phyloP scores from a whole-genome alignment of 2,329 filamentous ascomycete genomes.

The Monosporascus sp. region DNA sequence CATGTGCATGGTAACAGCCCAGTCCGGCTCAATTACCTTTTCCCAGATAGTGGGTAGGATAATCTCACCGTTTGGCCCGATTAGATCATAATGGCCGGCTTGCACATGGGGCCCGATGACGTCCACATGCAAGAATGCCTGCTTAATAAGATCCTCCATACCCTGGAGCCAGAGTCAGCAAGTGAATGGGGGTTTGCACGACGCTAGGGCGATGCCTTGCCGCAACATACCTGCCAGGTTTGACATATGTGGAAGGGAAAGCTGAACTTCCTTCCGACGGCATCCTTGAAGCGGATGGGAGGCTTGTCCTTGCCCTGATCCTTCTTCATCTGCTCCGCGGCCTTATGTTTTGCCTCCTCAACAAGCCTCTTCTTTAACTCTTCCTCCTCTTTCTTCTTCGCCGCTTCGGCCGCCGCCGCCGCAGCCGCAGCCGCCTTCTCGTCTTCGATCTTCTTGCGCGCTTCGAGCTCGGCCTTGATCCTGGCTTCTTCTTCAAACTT shows the following conservation, averaged over 20 bases:
- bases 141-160: slow-evolving; percentile 81
- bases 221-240: slow-evolving; percentile 67
- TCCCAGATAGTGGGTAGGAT: slow-evolving; percentile 81
- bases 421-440: slow-evolving; percentile 33
- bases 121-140: slow-evolving; percentile 76
- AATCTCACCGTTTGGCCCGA: slow-evolving; percentile 74
- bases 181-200: slow-evolving; percentile 1
- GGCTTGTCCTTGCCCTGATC: slow-evolving; percentile 56
- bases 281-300: slow-evolving; percentile 86
- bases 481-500: slow-evolving; percentile 25
- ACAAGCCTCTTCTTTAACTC: slow-evolving; percentile 45
- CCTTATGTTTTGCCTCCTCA: slow-evolving; percentile 40
- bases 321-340: slow-evolving; percentile 37
- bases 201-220: background rate
- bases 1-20: slow-evolving; percentile 63
- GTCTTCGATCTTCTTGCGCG: slow-evolving; percentile 32
- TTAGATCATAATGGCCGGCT: slow-evolving; percentile 73
- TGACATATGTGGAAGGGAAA: slow-evolving; percentile 84
- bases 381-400: slow-evolving; percentile 51
- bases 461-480: slow-evolving; percentile 35
- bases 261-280: slow-evolving; percentile 83
- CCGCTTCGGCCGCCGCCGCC: slow-evolving; percentile 43
- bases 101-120: slow-evolving; percentile 70
- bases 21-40: slow-evolving; percentile 72
- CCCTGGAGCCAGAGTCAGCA: slow-evolving; percentile 46